phyloP scores from a whole-genome alignment of 2,329 filamentous ascomycete genomes.

The Fusarium redolens region DNA sequence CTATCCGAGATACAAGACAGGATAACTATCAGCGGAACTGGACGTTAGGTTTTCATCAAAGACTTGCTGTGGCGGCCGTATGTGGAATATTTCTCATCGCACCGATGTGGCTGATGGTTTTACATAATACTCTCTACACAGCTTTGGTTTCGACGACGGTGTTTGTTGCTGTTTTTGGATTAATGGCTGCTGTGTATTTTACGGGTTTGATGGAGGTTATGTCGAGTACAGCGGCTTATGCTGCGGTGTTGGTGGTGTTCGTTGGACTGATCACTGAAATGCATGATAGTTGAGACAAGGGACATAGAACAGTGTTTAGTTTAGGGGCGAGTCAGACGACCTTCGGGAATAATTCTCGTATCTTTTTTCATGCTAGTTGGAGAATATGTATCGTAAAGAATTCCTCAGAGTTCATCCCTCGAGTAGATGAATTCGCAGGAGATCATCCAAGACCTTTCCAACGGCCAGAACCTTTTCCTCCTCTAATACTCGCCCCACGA shows the following conservation, averaged over 20 bases:
- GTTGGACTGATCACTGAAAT: neutral
- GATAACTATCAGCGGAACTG: neutral
- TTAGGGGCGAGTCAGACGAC: neutral
- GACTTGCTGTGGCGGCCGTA: neutral
- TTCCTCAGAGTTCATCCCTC: neutral
- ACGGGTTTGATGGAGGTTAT: neutral
- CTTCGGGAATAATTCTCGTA: rapidly evolving
- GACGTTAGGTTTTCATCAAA: neutral
- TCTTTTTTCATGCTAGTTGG: neutral
- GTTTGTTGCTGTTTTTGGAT: neutral
- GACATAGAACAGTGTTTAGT: rapidly evolving
- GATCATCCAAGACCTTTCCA: slow-evolving; percentile 18
- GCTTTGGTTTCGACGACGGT: neutral
- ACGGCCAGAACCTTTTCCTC: slow-evolving; percentile 31
- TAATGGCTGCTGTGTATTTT: neutral
- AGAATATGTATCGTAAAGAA: neutral
- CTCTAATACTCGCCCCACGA: slow-evolving; percentile 20
- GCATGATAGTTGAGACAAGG: neutral
- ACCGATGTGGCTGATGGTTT: slow-evolving; percentile 7
- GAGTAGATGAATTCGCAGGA: neutral
- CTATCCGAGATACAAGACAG: neutral
- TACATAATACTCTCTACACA: neutral
- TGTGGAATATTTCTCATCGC: neutral
- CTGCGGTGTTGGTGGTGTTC: neutral
- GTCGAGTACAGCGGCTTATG: slow-evolving; percentile 1